Evolutionary conservation across 2,329 filamentous ascomycete species (phyloP).

Genomic region (Aspergillus ustus): DNA sequence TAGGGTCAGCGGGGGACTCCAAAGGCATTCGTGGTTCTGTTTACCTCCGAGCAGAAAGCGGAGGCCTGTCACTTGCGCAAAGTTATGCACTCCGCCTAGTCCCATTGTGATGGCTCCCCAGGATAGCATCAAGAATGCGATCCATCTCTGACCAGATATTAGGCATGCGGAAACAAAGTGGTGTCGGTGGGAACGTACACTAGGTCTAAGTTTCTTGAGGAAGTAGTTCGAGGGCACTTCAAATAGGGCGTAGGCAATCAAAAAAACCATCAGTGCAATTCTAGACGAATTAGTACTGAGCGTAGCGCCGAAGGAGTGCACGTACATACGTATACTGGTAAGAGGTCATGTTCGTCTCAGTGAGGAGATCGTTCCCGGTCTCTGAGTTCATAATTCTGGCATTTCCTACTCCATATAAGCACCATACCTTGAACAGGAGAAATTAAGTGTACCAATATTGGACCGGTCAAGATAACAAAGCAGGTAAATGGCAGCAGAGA

Average conservation of each 20-base stretch:
- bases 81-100: slow-evolving; percentile 50
- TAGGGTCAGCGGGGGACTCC: neutral
- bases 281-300: slow-evolving; percentile 24
- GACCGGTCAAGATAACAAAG: slow-evolving; percentile 70
- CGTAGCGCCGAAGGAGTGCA: slow-evolving; percentile 1
- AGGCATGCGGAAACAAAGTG: neutral
- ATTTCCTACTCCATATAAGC: slow-evolving; percentile 49
- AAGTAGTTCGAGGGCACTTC: slow-evolving; percentile 57
- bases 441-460: slow-evolving; percentile 61
- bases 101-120: slow-evolving; percentile 57
- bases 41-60: slow-evolving; percentile 52
- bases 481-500: slow-evolving; percentile 68
- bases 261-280: slow-evolving; percentile 54
- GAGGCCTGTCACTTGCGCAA: slow-evolving; percentile 49
- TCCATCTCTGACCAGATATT: slow-evolving; percentile 44
- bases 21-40: neutral
- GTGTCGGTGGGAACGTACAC: slow-evolving; percentile 30
- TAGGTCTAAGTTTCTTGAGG: slow-evolving; percentile 53
- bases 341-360: slow-evolving; percentile 64
- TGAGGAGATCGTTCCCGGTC: slow-evolving; percentile 65
- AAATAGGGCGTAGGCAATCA: slow-evolving; percentile 55
- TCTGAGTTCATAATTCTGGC: slow-evolving; percentile 68
- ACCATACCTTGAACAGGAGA: neutral
- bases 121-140: slow-evolving; percentile 55
- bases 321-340: slow-evolving; percentile 61